Evolutionary conservation across 1,139 yeast genomes (phyloP), one percentile per base, ranked within the genome.

Genomic region (Hyphopichia burtonii): DNA sequence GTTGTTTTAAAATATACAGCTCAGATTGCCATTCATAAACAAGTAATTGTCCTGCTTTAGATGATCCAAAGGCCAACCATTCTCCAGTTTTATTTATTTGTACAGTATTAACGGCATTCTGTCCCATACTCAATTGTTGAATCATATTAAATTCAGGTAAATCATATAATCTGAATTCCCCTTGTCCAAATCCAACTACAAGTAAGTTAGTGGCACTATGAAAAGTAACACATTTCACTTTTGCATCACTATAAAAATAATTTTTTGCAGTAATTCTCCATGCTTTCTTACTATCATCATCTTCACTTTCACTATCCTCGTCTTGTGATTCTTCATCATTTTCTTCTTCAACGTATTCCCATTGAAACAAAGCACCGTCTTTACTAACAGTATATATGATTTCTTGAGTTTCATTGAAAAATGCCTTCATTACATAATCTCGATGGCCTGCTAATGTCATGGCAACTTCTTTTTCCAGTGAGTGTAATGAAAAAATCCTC

Each of bases 1-100:
- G 99, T 61, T 93, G 99, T 60, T 93, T 91, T 51, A 93, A 72
- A 37, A 93, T 86, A 59, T 93, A 93, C 0, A 97, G 88, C 63
- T 93, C 99, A 3, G 96, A 87, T 68, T 93, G 97, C 99, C 99
- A 93, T 72, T 93, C 99, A 72, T 96, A 93, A 0, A 93, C 99
- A 46, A 93, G 68, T 42, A 93, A 68, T 64, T 93, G 99, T n/a
- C 99, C 99, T 31, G 88, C 67, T 54, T 83, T 84, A 16, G 91
- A 71, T 0, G 97, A 90, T 4, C 99, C 99, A 64, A 93, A 88
- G 0, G 97, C 96, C 38, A 94, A 70, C 99, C 99, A 93, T 63
- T 93, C 99, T 18, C 99, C 99, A 4, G 93, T 73, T 9, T 74
- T 66, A 61, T 93, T 93, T 40, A 93, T 78, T 17, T 82, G 68